Evolutionary conservation across 2,329 filamentous ascomycete species (phyloP).

Genomic region (Aureobasidium pullulans): DNA sequence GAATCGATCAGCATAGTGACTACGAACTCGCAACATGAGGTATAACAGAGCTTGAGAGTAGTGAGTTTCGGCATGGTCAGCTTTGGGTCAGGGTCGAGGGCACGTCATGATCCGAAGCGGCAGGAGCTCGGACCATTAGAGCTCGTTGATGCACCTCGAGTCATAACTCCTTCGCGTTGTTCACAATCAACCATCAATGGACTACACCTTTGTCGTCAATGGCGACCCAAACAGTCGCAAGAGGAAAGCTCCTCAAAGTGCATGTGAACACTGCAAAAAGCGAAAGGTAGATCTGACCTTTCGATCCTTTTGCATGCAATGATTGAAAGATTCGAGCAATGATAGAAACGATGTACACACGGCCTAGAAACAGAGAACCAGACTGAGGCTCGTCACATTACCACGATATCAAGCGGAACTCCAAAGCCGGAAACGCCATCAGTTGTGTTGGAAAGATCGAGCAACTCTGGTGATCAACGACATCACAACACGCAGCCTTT

Average conservation of each 20-base stretch:
- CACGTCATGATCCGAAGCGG: background rate
- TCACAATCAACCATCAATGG: constrained; percentile 5
- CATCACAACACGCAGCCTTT: background rate
- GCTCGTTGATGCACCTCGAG: background rate
- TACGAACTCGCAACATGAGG: too few species aligned
- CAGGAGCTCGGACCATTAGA: background rate
- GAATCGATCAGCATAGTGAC: too few species aligned
- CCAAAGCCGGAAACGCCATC: background rate
- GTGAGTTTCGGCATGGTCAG: too few species aligned
- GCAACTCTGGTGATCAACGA: background rate
- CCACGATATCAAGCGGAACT: constrained; percentile 20
- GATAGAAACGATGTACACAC: constrained; percentile 36
- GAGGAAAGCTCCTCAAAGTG: constrained; percentile 36
- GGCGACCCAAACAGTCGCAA: constrained; percentile 37
- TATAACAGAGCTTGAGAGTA: too few species aligned
- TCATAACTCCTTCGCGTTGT: background rate
- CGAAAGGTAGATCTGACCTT: constrained; percentile 24
- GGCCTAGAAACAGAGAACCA: constrained; percentile 23
- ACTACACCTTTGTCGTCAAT: constrained; percentile 35
- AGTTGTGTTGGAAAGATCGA: background rate
- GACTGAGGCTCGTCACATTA: background rate
- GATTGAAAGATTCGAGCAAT: constrained; percentile 17
- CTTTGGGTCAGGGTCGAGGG: background rate
- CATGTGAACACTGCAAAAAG: constrained; percentile 39
- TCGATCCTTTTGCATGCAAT: constrained; percentile 12